Evolutionary conservation across 2,329 filamentous ascomycete genomes (phyloP), one percentile per base, ranked within the genome.

Genomic region (Periconia macrospinosa): DNA sequence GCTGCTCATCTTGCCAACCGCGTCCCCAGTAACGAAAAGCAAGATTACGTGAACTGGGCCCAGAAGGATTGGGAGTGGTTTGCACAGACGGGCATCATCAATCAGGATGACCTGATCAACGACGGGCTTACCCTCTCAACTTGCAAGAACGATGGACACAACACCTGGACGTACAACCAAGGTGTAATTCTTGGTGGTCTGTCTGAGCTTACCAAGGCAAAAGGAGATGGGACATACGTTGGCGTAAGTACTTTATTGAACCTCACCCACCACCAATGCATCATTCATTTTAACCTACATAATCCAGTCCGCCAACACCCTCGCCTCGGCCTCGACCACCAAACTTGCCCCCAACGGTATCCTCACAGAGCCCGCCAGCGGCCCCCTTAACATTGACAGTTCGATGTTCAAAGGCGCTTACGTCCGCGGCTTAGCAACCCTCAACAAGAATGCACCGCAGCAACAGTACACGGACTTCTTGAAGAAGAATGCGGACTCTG

Each of bases 91-190:
- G 82, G 81, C 47, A 74, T 85, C 68, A 82, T 85, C 70, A 83
- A 82, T 66, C 49, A 59, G 10, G 69, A 81, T 11, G 70, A 73
- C 17, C 75, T 83, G 27, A 73, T 85, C 69, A 83, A 84, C 59
- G 83, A 85, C 60, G 83, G 82, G 18, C 73, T 85, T 47, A 68
- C 78, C 55, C 55, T 60, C 3, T 71, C 70, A 2, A 67, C 71
- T 2, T 85, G 82, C 71, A 75, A 75, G 56, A 85, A 83, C 71
- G 81, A 85, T 62, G 73, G 74, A 13, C 70, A 76, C 11, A 76
- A 76, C 30, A 79, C 78, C 0, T 84, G 78, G 76, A 78, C 77
- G 0, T 85, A 85, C 71, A 85, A 85, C 70, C 83, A 85, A 61
- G 83, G 83, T 49, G 81, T 84, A 49, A 74, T 86, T 47, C 77